These are phyloP conservation scores for Sicyos baderoa DNA, from an alignment of 306 rosid genomes.

Conservation along the genomic window DNA sequence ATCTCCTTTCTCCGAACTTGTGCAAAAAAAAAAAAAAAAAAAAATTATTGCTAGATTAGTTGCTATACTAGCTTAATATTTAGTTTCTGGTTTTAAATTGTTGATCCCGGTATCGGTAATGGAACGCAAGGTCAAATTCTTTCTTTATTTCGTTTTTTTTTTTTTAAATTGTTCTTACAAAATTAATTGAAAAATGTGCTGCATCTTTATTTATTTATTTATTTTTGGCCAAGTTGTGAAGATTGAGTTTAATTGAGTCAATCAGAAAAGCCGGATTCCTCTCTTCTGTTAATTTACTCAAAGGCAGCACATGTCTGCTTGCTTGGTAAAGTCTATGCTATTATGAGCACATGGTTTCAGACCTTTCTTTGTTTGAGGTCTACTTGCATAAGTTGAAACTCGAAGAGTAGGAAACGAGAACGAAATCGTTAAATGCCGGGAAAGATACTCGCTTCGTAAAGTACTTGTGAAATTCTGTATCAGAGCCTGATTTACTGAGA, in stretches of 20 bases:
- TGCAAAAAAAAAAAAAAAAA: too few relatives aligned
- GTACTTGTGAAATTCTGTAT: not conserved
- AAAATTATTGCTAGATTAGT: conserved; percentile 8
- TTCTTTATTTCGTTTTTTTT: not conserved
- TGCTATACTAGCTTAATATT: not conserved
- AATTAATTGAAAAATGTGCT: conserved; percentile 16
- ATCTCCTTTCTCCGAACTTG: too few relatives aligned
- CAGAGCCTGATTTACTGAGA: not conserved
- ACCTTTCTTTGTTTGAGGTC: too few relatives aligned
- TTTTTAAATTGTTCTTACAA: not conserved
- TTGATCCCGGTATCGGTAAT: conserved; percentile 10
- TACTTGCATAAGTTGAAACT: too few relatives aligned
- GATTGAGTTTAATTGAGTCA: too few relatives aligned
- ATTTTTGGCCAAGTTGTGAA: not conserved
- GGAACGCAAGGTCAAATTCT: conserved; percentile 22
- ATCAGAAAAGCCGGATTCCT: too few relatives aligned
- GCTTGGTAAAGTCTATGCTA: too few relatives aligned
- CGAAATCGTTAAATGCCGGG: not conserved
- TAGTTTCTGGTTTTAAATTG: too few relatives aligned
- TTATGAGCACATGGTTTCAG: too few relatives aligned
- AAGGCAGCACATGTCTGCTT: conserved; percentile 8
- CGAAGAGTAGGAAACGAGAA: not conserved
- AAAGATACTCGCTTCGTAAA: not conserved
- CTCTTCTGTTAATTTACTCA: not conserved
- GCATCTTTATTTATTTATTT: too few relatives aligned